Evolutionary conservation across 2,329 filamentous ascomycete species (phyloP).

Genomic region (Xylaria sp.): DNA sequence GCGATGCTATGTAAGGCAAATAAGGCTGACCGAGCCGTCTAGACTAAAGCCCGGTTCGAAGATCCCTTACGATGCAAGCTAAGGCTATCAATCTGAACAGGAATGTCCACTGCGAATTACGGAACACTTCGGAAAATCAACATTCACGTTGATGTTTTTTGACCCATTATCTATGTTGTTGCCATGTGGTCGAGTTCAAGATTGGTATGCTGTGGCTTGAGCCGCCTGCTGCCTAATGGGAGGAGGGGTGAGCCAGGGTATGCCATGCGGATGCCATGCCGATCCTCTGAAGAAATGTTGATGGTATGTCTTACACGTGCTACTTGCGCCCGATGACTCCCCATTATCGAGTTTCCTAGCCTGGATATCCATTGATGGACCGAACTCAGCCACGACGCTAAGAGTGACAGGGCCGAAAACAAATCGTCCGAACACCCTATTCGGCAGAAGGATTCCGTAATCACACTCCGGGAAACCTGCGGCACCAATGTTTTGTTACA

Average conservation of each 20-base stretch:
- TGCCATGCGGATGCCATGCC: background rate
- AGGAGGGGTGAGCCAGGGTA: slow-evolving; percentile 15
- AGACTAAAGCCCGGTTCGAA: background rate
- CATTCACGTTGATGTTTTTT: background rate
- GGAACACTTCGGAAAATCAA: background rate
- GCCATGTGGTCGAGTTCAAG: background rate
- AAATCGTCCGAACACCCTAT: background rate
- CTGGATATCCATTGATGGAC: slow-evolving; percentile 9
- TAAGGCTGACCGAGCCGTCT: slow-evolving; percentile 31
- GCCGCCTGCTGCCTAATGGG: slow-evolving; percentile 29
- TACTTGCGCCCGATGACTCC: slow-evolving; percentile 20
- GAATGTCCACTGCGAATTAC: background rate
- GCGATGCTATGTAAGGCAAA: slow-evolving; percentile 10
- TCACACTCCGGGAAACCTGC: background rate
- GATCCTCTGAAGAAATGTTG: slow-evolving; percentile 11
- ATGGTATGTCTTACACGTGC: slow-evolving; percentile 23
- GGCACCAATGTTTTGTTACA: slow-evolving; percentile 2
- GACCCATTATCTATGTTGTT: background rate
- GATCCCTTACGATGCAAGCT: background rate
- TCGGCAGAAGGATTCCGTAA: slow-evolving; percentile 10
- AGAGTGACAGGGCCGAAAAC: background rate
- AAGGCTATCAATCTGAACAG: background rate
- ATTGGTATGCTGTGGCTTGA: slow-evolving; percentile 25
- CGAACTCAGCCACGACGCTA: slow-evolving; percentile 27
- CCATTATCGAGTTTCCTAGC: background rate